Percentiles rank a stretch among this genome's conserved stretches.
Conservation (phyloP, 2,329 filamentous ascomycete species). For the Penicillium sp. region DNA sequence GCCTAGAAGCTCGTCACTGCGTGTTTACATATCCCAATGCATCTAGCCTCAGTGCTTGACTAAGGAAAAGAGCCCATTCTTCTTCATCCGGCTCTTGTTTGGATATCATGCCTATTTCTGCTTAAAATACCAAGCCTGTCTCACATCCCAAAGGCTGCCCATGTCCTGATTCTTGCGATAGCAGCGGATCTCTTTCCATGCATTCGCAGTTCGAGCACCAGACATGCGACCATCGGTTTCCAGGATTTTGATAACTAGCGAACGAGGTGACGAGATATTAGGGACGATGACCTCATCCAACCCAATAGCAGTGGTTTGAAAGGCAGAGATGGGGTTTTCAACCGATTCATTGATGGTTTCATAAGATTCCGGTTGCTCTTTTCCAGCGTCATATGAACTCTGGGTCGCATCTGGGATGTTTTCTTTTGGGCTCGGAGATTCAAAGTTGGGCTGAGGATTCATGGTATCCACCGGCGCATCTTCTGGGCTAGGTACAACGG, state of each 20-base stretch:
- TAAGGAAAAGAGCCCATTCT: no score
- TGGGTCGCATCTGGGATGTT: background rate
- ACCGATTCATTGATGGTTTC: background rate
- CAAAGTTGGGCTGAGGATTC: background rate
- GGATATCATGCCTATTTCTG: constrained; percentile 13
- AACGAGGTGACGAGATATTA: constrained; percentile 29
- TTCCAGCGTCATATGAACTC: background rate
- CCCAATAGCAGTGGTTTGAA: background rate
- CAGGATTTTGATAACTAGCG: constrained; percentile 36
- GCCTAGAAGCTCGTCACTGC: no score
- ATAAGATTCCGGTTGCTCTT: background rate
- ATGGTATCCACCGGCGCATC: background rate
- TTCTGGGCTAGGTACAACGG: background rate
- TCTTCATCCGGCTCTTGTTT: no score
- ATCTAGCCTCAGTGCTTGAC: no score
- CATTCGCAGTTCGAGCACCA: constrained; percentile 35
- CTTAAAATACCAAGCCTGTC: constrained; percentile 40
- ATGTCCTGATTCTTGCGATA: constrained; percentile 48
- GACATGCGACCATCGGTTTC: constrained; percentile 41
- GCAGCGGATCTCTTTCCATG: constrained; percentile 46
- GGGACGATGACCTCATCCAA: constrained; percentile 27
- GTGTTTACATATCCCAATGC: no score
- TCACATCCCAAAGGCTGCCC: constrained; percentile 45
- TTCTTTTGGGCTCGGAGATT: background rate
- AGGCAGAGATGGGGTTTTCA: background rate